A percentile compares a stretch with the other conserved stretches of the same genome.
Evolutionary conservation across 2,329 filamentous ascomycete genomes (phyloP).

Genomic region (Graphilbum ipis-grandicollis): DNA sequence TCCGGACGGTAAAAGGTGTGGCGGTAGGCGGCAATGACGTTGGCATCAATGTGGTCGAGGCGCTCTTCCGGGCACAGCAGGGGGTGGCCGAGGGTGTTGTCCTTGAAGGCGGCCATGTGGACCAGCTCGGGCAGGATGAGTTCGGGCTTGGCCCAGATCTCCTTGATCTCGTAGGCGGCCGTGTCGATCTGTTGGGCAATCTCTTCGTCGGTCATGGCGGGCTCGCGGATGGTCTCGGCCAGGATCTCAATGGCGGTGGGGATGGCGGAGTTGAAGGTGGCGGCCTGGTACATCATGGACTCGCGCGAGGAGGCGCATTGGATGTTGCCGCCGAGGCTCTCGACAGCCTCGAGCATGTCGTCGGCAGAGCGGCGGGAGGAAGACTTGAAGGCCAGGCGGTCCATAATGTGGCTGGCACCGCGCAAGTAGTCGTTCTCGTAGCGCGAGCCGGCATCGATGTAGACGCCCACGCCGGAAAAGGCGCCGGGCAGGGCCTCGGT

Average conservation of each 20-base stretch:
- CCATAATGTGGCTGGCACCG: constrained; percentile 91
- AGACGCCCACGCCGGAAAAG: constrained; percentile 89
- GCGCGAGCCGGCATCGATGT: constrained; percentile 85
- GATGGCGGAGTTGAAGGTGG: constrained; percentile 89
- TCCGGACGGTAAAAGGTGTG: constrained; percentile 77
- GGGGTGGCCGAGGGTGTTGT: constrained; percentile 91
- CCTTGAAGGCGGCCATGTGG: constrained; percentile 88
- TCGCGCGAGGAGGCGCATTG: constrained; percentile 93
- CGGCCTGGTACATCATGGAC: constrained; percentile 96
- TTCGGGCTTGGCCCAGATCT: constrained; percentile 96
- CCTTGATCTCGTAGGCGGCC: constrained; percentile 84
- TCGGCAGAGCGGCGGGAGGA: constrained; percentile 58
- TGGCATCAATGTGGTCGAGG: constrained; percentile 54
- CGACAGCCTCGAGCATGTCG: constrained; percentile 73
- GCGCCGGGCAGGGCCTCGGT: constrained; percentile 88
- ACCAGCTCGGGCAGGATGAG: constrained; percentile 89
- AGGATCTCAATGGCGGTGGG: constrained; percentile 66
- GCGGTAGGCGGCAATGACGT: constrained; percentile 62
- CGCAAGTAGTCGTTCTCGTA: constrained; percentile 77
- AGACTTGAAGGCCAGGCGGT: constrained; percentile 85
- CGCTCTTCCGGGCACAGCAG: constrained; percentile 79
- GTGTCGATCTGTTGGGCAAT: constrained; percentile 76
- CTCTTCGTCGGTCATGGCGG: constrained; percentile 70
- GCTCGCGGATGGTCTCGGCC: constrained; percentile 84
- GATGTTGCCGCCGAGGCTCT: constrained; percentile 84